Evolutionary conservation across 495 filamentous ascomycete genomes (phyloP).

Genomic region (Friedmanniomyces endolithicus): DNA sequence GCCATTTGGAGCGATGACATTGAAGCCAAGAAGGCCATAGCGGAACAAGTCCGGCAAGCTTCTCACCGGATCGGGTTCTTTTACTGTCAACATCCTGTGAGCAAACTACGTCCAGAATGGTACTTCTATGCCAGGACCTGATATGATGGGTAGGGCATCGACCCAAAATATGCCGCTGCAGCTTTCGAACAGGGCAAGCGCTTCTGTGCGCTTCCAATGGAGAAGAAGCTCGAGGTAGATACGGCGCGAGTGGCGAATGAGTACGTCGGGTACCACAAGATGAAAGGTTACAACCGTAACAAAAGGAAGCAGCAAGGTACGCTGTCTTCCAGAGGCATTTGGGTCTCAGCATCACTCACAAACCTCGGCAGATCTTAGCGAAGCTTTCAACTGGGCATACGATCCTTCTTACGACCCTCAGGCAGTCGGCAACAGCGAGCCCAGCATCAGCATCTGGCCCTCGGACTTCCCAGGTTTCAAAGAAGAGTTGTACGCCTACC

Average conservation of each 20-base stretch:
- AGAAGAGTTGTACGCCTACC: slow-evolving; percentile 15
- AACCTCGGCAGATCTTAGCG: slow-evolving; percentile 21
- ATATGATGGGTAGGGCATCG: slow-evolving; percentile 24
- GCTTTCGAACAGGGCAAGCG: slow-evolving; percentile 33
- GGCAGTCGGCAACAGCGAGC: slow-evolving; percentile 15
- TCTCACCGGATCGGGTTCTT: background rate
- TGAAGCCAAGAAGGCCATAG: background rate
- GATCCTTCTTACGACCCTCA: slow-evolving; percentile 28
- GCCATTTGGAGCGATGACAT: background rate
- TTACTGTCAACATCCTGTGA: background rate
- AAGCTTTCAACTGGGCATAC: slow-evolving; percentile 36
- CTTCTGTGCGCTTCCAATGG: slow-evolving; percentile 39
- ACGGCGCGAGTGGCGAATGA: slow-evolving; percentile 28
- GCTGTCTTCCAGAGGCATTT: background rate
- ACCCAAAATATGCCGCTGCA: slow-evolving; percentile 27
- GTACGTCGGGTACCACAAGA: slow-evolving; percentile 17
- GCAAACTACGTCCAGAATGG: background rate
- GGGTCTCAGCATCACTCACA: background rate
- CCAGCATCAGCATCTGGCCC: slow-evolving; percentile 19
- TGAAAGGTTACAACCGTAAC: slow-evolving; percentile 32
- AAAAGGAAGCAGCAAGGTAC: slow-evolving; percentile 14
- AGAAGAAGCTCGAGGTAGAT: slow-evolving; percentile 37
- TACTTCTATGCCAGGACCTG: background rate
- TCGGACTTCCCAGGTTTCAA: slow-evolving; percentile 19
- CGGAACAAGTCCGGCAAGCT: background rate